These are phyloP conservation scores for Quercus agrifolia DNA, from an alignment of 306 rosid genomes.

Conservation along the genomic window DNA sequence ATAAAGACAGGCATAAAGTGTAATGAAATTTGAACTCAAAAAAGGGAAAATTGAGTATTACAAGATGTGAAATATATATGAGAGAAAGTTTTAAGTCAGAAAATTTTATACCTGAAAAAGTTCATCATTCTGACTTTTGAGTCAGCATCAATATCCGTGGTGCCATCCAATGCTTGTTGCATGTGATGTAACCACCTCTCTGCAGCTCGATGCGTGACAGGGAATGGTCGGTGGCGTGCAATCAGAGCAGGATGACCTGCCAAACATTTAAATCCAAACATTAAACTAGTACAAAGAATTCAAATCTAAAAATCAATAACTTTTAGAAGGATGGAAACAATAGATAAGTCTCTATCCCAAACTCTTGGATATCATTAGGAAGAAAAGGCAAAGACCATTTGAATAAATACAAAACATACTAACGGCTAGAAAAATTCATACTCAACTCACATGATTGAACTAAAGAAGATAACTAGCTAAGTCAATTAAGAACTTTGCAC, in stretches of 20 bases:
- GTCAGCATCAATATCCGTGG: constrained; percentile 59
- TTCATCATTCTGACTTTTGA: constrained; percentile 62
- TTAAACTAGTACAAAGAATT: neutral
- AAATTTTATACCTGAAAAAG: constrained; percentile 61
- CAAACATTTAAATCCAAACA: constrained; percentile 2
- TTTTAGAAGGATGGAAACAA: neutral
- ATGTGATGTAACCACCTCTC: constrained; percentile 88
- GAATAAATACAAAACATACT: neutral
- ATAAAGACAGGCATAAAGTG: neutral
- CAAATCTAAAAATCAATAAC: neutral
- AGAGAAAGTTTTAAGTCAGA: neutral
- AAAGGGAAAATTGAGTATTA: neutral
- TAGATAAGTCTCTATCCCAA: neutral
- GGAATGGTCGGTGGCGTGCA: constrained; percentile 77
- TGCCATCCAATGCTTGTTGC: constrained; percentile 67
- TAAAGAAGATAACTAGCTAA: too few species aligned
- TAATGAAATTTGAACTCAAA: neutral
- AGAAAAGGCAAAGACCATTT: neutral
- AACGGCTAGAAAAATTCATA: too few species aligned
- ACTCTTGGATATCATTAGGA: neutral
- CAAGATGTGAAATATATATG: neutral
- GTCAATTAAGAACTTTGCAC: too few species aligned
- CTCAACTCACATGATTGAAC: too few species aligned
- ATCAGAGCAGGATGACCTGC: constrained; percentile 94
- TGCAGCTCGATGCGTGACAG: constrained; percentile 67